These are phyloP conservation scores for Suillus spraguei DNA, from an alignment of 768 basidiomycete genomes.

Conservation along the genomic window DNA sequence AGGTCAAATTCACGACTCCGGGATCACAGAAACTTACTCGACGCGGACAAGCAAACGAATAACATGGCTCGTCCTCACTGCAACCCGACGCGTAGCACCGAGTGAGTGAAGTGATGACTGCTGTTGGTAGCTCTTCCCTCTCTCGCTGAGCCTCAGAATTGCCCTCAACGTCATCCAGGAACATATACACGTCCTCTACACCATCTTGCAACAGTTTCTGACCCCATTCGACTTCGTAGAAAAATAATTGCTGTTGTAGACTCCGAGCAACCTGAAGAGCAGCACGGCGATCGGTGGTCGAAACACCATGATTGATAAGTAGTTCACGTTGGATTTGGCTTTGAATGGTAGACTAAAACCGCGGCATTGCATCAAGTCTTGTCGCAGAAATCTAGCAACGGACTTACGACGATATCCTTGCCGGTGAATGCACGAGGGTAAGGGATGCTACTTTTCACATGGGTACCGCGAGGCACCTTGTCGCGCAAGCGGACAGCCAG, in stretches of 20 bases:
- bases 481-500: slow-evolving; percentile 89
- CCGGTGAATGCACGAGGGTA: slow-evolving; percentile 93
- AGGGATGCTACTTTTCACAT: slow-evolving; percentile 91
- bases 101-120: slow-evolving; percentile 87
- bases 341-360: slow-evolving; percentile 80
- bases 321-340: slow-evolving; percentile 85
- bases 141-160: slow-evolving; percentile 60
- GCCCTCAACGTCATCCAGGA: slow-evolving; percentile 80
- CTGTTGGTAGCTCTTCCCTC: slow-evolving; percentile 79
- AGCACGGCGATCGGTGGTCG: slow-evolving; percentile 76
- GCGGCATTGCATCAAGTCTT: neutral
- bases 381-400: neutral
- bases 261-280: slow-evolving; percentile 89
- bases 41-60: slow-evolving; percentile 79
- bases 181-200: slow-evolving; percentile 93
- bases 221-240: slow-evolving; percentile 97
- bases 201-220: slow-evolving; percentile 79
- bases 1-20: slow-evolving; percentile 8
- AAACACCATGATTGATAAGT: slow-evolving; percentile 70
- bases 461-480: slow-evolving; percentile 83
- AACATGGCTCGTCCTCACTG: slow-evolving; percentile 78
- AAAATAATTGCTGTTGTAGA: slow-evolving; percentile 90
- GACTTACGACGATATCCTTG: slow-evolving; percentile 87
- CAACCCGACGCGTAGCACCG: slow-evolving; percentile 90
- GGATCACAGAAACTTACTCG: slow-evolving; percentile 44